Evolutionary conservation across 306 rosid genomes (phyloP).

Genomic region (Pyrus pyrifolia): DNA sequence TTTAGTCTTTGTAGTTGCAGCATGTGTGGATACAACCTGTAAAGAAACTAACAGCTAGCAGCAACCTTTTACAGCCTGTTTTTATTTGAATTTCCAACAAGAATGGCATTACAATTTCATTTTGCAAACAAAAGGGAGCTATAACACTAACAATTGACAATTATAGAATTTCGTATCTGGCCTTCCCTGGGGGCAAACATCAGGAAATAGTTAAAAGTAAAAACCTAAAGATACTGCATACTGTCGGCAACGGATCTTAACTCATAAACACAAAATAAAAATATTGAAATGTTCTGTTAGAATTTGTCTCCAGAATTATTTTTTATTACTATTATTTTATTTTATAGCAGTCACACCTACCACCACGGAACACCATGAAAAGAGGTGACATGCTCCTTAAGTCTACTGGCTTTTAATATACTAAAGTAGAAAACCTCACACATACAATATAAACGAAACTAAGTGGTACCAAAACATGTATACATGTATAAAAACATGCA

Average conservation of each 20-base stretch:
- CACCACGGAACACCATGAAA: too few relatives aligned
- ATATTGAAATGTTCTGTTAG: not conserved
- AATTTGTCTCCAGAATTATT: not conserved
- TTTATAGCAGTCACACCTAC: not conserved
- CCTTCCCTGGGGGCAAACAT: not conserved
- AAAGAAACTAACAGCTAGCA: too few relatives aligned
- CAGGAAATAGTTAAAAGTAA: not conserved
- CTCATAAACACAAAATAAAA: not conserved
- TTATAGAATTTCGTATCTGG: not conserved
- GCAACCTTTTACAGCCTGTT: too few relatives aligned
- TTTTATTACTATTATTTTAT: not conserved
- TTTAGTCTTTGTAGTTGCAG: too few relatives aligned
- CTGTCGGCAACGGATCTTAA: not conserved
- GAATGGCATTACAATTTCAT: not conserved
- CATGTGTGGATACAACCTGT: too few relatives aligned
- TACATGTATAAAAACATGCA: not conserved
- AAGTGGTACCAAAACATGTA: too few relatives aligned
- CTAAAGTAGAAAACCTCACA: too few relatives aligned
- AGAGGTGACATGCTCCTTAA: too few relatives aligned
- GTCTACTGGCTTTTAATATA: too few relatives aligned
- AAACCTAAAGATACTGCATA: not conserved
- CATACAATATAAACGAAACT: too few relatives aligned
- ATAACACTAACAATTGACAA: not conserved
- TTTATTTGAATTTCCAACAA: too few relatives aligned
- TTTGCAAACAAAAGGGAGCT: not conserved